phyloP scores from a whole-genome alignment of 2,329 filamentous ascomycete genomes.

The Stemphylium lycopersici region DNA sequence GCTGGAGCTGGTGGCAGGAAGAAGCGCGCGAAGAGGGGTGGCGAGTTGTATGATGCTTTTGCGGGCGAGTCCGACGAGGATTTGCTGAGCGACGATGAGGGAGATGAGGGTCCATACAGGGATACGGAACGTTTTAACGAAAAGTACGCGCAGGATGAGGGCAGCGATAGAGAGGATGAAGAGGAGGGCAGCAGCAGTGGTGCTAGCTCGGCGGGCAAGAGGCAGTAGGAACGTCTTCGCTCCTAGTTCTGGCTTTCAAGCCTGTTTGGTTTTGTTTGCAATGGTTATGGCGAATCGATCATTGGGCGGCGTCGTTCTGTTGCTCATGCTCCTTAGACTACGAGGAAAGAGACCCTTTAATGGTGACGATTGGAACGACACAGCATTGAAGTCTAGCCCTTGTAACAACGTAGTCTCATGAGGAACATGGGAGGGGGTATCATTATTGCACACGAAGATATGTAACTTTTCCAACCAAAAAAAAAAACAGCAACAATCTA shows the following conservation, averaged over 20 bases:
- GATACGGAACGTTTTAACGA: constrained; percentile 43
- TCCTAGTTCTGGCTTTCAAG: not conserved
- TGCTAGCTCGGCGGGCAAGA: constrained; percentile 32
- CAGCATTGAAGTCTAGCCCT: no score
- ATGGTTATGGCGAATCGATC: constrained; percentile 6
- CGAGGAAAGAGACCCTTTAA: not conserved
- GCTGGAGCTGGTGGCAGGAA: constrained; percentile 41
- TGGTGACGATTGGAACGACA: not conserved
- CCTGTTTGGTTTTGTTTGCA: not conserved
- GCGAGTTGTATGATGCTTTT: constrained; percentile 97
- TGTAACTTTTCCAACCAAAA: not conserved
- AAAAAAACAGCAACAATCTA: constrained; percentile 46
- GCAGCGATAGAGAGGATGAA: constrained; percentile 19
- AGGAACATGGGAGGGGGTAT: constrained; percentile 18
- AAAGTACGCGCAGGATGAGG: constrained; percentile 38
- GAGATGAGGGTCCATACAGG: constrained; percentile 45
- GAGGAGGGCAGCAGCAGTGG: constrained; percentile 29
- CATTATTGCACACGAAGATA: constrained; percentile 14
- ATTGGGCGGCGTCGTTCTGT: constrained; percentile 26
- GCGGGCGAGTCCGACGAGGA: constrained; percentile 88
- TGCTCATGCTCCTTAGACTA: not conserved
- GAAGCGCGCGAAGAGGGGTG: constrained; percentile 68
- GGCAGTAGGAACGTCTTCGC: constrained; percentile 22
- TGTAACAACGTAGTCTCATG: not conserved
- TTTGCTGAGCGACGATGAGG: constrained; percentile 55